Percentiles rank a stretch among this genome's conserved stretches.
These are phyloP conservation scores for Heliosperma pusillum DNA, from an alignment of 148 eudicot species.

Conservation along the genomic window DNA sequence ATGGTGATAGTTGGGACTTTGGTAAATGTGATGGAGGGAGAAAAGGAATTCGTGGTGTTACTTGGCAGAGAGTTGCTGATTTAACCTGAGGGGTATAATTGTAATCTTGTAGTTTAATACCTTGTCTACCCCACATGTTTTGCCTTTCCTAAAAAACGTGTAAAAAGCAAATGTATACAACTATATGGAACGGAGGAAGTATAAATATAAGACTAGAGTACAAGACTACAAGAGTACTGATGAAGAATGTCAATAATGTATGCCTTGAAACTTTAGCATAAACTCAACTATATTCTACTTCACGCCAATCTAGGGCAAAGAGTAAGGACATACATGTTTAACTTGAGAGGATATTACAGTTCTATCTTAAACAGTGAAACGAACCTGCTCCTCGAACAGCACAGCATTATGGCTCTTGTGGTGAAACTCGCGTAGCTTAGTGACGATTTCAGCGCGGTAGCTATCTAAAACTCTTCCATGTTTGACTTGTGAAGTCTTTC, in stretches of 20 bases:
- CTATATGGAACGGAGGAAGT: too few species aligned
- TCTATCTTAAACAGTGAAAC: neutral
- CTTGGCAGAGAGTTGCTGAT: too few species aligned
- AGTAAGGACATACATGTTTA: neutral
- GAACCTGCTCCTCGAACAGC: slow-evolving; percentile 68
- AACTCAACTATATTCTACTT: neutral
- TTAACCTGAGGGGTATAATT: too few species aligned
- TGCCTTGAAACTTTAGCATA: neutral
- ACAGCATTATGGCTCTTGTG: slow-evolving; percentile 53
- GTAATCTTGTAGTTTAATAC: too few species aligned
- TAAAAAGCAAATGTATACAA: too few species aligned
- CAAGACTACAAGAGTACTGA: too few species aligned
- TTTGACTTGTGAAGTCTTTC: slow-evolving; percentile 27
- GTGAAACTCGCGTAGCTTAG: slow-evolving; percentile 58
- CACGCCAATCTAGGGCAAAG: neutral
- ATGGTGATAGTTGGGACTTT: too few species aligned
- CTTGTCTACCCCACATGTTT: too few species aligned
- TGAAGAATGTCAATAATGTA: neutral
- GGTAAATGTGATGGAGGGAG: too few species aligned
- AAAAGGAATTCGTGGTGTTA: too few species aligned
- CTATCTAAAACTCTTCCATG: slow-evolving; percentile 37
- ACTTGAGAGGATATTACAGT: neutral
- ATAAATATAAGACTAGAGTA: too few species aligned
- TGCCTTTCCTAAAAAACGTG: too few species aligned
- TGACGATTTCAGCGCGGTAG: slow-evolving; percentile 37